phyloP scores from a whole-genome alignment of 305 asterid genomes.

The Vinca major region DNA sequence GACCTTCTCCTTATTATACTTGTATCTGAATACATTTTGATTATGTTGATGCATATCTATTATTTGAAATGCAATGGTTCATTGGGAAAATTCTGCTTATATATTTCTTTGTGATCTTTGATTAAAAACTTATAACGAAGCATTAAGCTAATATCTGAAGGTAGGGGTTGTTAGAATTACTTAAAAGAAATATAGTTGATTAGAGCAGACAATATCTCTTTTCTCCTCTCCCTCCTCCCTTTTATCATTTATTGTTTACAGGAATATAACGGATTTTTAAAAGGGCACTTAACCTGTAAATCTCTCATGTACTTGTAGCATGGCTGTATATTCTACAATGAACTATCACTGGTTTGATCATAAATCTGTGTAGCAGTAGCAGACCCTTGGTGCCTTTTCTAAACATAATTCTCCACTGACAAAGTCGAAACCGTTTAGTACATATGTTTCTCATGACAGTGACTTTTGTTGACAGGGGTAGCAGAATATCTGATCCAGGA shows the following conservation, averaged over 20 bases:
- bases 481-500: conserved; percentile 44
- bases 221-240: neutral
- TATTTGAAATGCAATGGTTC: no score
- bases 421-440: neutral
- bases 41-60: neutral
- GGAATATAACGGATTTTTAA: neutral
- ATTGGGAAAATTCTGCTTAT: no score
- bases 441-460: neutral
- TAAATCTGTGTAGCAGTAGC: neutral
- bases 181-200: no score
- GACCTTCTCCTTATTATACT: neutral
- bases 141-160: neutral
- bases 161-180: no score
- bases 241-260: neutral
- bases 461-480: conserved; percentile 40
- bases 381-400: neutral
- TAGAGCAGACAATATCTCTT: neutral
- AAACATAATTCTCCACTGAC: neutral
- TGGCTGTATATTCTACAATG: neutral
- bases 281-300: neutral
- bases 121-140: neutral
- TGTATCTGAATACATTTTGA: no score
- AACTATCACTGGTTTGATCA: neutral
- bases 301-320: neutral
- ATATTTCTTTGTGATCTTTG: neutral